Percentiles rank a stretch among this genome's conserved stretches.
Evolutionary conservation across 495 filamentous ascomycete genomes (phyloP).

Genomic region (Aspergillus egyptiacus): DNA sequence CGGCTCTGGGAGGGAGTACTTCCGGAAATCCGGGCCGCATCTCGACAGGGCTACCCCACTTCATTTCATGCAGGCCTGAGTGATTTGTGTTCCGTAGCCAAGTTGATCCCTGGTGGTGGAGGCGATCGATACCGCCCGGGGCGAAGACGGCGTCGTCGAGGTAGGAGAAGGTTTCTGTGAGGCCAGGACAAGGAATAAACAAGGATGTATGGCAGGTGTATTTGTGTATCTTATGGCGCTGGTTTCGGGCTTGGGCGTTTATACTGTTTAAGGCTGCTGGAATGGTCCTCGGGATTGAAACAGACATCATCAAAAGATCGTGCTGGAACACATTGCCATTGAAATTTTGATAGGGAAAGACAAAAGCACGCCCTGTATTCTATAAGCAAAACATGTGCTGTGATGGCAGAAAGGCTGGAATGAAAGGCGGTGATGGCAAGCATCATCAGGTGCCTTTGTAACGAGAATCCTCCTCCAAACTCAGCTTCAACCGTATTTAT

Average conservation of each 20-base stretch:
- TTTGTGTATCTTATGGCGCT: background rate
- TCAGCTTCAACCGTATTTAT: background rate
- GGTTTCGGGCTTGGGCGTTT: no score
- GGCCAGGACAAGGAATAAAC: no score
- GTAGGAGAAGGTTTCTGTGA: no score
- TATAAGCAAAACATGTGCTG: no score
- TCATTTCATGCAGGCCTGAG: background rate
- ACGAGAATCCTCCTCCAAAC: no score
- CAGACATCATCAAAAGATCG: no score
- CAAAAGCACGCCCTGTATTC: no score
- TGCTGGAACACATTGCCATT: no score
- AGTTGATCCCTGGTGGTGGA: background rate
- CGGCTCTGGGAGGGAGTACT: slow-evolving; percentile 10
- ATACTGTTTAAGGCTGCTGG: no score
- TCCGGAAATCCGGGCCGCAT: background rate
- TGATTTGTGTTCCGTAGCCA: background rate
- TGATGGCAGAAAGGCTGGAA: background rate
- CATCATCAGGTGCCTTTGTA: background rate
- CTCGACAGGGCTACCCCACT: background rate
- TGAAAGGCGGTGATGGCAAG: background rate
- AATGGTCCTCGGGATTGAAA: no score
- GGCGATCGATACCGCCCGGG: background rate
- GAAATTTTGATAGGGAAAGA: no score
- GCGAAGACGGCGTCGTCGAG: background rate
- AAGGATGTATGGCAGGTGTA: background rate